These are phyloP conservation scores for Aspergillus ruber DNA, from an alignment of 2,329 filamentous ascomycete genomes.

Conservation along the genomic window DNA sequence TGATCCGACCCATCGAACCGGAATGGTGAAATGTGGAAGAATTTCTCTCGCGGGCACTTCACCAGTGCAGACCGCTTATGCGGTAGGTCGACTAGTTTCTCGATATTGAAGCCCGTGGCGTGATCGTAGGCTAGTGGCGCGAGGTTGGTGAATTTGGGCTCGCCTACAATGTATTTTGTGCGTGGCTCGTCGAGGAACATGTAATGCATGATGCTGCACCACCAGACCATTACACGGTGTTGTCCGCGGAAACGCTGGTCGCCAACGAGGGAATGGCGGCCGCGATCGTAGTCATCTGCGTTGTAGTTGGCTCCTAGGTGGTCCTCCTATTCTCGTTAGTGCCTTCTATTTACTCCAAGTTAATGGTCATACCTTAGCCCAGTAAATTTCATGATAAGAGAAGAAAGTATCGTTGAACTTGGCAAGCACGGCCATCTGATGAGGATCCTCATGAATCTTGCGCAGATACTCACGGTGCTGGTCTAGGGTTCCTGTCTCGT, in stretches of 20 bases:
- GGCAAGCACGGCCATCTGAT: constrained; percentile 64
- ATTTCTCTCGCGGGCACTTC: constrained; percentile 58
- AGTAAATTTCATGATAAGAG: constrained; percentile 76
- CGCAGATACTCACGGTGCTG: constrained; percentile 67
- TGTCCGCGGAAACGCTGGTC: constrained; percentile 50
- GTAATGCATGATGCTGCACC: constrained; percentile 53
- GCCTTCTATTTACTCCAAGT: too few relatives aligned
- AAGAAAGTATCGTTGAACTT: constrained; percentile 65
- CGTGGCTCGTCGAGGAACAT: constrained; percentile 55
- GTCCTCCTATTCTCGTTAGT: constrained; percentile 45
- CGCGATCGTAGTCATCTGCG: constrained; percentile 52
- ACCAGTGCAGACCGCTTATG: constrained; percentile 66
- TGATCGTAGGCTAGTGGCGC: constrained; percentile 69
- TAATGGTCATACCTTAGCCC: constrained; percentile 63
- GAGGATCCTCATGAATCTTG: constrained; percentile 62
- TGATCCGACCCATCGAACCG: constrained; percentile 16
- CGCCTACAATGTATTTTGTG: constrained; percentile 50
- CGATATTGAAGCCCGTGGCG: constrained; percentile 64
- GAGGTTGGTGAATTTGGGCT: constrained; percentile 65
- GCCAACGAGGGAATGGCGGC: constrained; percentile 55
- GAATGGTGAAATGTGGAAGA: constrained; percentile 57
- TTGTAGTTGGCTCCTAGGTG: constrained; percentile 55
- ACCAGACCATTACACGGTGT: constrained; percentile 54
- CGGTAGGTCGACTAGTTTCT: constrained; percentile 66
- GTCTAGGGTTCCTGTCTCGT: constrained; percentile 68